Evolutionary conservation across 331 rosid species (phyloP).

Genomic region (Prunus yedoensis): DNA sequence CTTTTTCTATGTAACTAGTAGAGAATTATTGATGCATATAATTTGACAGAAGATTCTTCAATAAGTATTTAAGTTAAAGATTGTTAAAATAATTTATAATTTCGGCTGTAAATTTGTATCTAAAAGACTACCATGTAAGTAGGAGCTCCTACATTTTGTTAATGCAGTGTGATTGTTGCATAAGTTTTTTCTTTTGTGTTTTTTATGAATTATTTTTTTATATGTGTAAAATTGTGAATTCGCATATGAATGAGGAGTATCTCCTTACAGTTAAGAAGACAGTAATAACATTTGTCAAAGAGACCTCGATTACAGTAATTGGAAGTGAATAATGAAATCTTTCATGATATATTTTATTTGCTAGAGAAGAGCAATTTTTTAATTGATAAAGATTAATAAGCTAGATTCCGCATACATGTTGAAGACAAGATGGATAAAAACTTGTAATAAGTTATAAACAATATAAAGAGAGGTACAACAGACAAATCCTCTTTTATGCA

Average conservation of each 20-base stretch:
- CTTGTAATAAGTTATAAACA: neutral
- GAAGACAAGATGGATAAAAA: constrained; percentile 7
- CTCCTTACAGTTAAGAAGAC: no score
- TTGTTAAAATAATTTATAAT: no score
- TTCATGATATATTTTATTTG: neutral
- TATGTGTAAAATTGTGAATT: no score
- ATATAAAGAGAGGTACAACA: neutral
- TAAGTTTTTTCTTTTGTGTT: no score
- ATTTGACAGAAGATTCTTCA: neutral
- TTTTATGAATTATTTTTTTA: no score
- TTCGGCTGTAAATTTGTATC: no score
- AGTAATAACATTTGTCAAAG: no score
- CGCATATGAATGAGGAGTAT: no score
- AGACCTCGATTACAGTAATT: neutral
- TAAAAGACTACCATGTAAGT: no score
- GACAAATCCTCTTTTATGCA: neutral
- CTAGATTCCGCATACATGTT: neutral
- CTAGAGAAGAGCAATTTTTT: neutral
- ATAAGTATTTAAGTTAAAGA: no score
- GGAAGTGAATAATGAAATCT: neutral
- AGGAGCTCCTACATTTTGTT: rapidly evolving
- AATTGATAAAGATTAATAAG: neutral
- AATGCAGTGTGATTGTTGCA: no score
- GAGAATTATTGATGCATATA: neutral
- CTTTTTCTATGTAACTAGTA: neutral